Percentiles rank a stretch among this genome's conserved stretches.
Conservation (phyloP, 2,329 filamentous ascomycete species). For the Tympanopsis confertula region DNA sequence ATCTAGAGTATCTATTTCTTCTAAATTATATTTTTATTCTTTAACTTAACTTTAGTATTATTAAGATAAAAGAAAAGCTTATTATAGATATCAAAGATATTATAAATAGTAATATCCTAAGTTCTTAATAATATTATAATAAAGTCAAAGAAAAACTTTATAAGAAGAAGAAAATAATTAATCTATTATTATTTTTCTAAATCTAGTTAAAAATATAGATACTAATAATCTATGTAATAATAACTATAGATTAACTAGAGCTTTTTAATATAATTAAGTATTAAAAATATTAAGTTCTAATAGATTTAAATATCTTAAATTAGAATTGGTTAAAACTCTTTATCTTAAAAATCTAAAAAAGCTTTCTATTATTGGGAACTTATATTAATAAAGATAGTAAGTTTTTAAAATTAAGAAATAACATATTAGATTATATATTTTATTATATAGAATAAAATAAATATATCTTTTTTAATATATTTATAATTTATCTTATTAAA, state of each 20-base stretch:
- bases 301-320: background rate
- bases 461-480: background rate
- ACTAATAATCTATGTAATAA: slow-evolving; percentile 2
- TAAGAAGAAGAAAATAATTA: background rate
- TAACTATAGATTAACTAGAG: background rate
- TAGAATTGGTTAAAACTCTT: background rate
- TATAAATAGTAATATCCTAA: background rate
- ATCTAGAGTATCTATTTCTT: too few species aligned
- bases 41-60: background rate
- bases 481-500: background rate
- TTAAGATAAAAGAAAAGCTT: background rate
- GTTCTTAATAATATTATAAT: background rate
- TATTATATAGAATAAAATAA: background rate
- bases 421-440: background rate
- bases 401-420: background rate
- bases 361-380: background rate
- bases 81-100: background rate
- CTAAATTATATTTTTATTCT: background rate
- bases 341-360: background rate
- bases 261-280: background rate
- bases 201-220: background rate
- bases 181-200: slow-evolving; percentile 1
- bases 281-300: background rate
- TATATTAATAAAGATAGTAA: background rate
- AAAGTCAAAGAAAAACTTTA: background rate